A percentile compares a stretch with the other conserved stretches of the same genome.
Evolutionary conservation across 257 asterid species (phyloP).

Genomic region (Cinchona pubescens): DNA sequence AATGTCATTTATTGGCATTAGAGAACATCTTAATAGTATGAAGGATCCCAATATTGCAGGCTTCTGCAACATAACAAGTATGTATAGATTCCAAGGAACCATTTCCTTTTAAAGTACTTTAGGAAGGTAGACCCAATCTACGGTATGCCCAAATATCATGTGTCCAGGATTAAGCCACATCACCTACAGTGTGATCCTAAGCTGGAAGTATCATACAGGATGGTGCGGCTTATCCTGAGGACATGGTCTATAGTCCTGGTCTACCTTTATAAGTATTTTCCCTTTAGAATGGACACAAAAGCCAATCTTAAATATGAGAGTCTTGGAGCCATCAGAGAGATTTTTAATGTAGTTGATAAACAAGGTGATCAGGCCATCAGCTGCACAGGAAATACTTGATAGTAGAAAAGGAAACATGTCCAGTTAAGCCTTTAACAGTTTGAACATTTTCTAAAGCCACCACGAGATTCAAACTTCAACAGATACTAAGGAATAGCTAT

Average conservation of each 20-base stretch:
- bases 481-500: neutral
- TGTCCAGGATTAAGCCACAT: neutral
- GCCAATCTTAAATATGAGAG: neutral
- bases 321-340: neutral
- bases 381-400: neutral
- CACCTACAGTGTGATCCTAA: neutral
- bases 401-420: neutral
- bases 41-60: conserved; percentile 9
- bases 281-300: neutral
- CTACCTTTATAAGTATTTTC: neutral
- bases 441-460: neutral
- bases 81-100: neutral
- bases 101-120: neutral
- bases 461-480: neutral
- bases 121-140: neutral
- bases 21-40: neutral
- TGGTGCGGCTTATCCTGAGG: neutral
- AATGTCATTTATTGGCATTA: conserved; percentile 4
- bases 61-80: neutral
- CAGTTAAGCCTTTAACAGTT: neutral
- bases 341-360: neutral
- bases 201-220: neutral
- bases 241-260: neutral
- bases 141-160: neutral
- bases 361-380: neutral